Base-by-base conservation (phyloP, 2,329 filamentous ascomycete genomes). In the Talaromyces rugulosus region DNA sequence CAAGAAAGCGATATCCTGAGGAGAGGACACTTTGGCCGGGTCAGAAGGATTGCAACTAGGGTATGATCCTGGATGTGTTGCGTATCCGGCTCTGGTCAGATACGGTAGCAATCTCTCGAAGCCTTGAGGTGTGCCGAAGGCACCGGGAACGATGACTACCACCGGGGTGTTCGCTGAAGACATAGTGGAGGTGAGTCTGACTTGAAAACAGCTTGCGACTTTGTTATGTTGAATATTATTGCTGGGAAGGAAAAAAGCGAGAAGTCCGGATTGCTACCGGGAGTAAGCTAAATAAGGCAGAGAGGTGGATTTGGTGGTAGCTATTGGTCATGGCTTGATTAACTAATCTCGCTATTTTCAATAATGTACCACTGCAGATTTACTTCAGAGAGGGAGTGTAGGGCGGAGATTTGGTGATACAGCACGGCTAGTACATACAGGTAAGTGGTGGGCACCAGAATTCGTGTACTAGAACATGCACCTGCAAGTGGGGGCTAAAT, bases 131-230 rank as follows among this genome's bases (percentile, higher is more conserved):
- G 62, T 62, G 55, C 71, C 70, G 66, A 67, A 72, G 23, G 70
- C 64, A n/a, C 70, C 70, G n/a, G 70, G 70, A n/a, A 71, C 65
- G 36, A 72, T 67, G n/a, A 72, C 62, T 40, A 71, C 62, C 1
- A 63, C 64, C 34, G 70, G 67, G 51, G 14, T 28, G 4, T 34
- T 34, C 2, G 52, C 16, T 4, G 65, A 67, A 28, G 63, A 30
- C 70, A 72, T 36, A 3, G 14, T 64, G 23, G 2, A 23, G 23
- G 23, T 23, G 34, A 8, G 28, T 16, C 4, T 16, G 12, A 36
- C 3, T 36, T 36, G 30, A 54, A 34, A 54, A 54, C 52, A 54
- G 28, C 14, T 34, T 54, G 52, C 52, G 6, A 54, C 14, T 54
- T 54, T 8, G 12, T 54, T 34, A 34, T n/a, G 51, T 54, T 54